A percentile compares a stretch with the other conserved stretches of the same genome.
Evolutionary conservation across 2,329 filamentous ascomycete genomes (phyloP).

Genomic region (Aspergillus chevalieri): DNA sequence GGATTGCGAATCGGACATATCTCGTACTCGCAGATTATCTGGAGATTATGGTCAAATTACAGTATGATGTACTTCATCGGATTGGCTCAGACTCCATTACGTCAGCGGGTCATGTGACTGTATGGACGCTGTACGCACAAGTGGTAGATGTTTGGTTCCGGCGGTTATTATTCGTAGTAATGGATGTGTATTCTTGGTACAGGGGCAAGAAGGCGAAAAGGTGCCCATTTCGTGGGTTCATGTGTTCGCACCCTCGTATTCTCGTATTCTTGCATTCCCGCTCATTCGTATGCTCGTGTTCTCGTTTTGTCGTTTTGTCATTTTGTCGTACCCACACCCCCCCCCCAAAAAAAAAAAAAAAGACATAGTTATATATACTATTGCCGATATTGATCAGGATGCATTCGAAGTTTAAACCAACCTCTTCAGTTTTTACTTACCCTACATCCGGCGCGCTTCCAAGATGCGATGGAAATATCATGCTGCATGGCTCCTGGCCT

Average conservation of each 20-base stretch:
- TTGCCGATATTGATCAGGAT: neutral
- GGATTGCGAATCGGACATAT: neutral
- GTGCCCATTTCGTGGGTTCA: neutral
- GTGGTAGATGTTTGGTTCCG: no score
- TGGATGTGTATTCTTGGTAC: neutral
- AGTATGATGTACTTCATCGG: no score
- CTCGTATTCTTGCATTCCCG: neutral
- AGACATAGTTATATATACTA: neutral
- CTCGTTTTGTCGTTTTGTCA: neutral
- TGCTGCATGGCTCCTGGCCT: neutral
- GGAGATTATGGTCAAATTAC: neutral
- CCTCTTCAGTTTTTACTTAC: no score
- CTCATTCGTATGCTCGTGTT: neutral
- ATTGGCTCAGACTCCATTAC: no score
- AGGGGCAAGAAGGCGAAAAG: neutral
- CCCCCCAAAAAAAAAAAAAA: neutral
- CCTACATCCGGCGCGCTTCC: neutral
- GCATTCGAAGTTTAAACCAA: neutral
- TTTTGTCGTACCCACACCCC: no score
- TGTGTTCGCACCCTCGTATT: neutral
- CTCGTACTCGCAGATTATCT: neutral
- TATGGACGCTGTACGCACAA: no score
- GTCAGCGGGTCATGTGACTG: no score
- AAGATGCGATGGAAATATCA: neutral
- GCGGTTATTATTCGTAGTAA: no score